Evolutionary conservation across 2,329 filamentous ascomycete genomes (phyloP), one percentile per base, ranked within the genome.

Genomic region (Metarhizium robertsii): DNA sequence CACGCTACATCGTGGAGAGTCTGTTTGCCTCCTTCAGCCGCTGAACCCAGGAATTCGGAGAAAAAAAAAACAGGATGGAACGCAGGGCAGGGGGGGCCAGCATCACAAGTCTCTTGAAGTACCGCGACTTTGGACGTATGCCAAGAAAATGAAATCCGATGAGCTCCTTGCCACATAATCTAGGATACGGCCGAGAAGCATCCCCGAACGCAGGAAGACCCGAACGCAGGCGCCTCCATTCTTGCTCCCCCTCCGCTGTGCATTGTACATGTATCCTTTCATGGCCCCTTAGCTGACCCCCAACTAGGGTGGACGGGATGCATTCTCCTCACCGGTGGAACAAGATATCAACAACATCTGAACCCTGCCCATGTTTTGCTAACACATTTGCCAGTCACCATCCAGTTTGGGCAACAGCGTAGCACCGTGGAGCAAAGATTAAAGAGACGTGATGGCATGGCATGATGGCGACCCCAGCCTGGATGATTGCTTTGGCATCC

Each of bases 61-160:
- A 30, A 20, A 20, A 45, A 45, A 54, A 11, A 16, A 20, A n/a
- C 18, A 32, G 16, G 32, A 42, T 48, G 51, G 36, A 49, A 46
- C 32, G 13, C 48, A 50, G 38, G 18, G 42, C 14, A 25, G 20
- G 45, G 45, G 25, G 45, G 20, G 6, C 10, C 25, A 13, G 45
- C 45, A 30, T 20, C 6, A 18, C 14, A 53, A 57, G 56, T 57
- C 45, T 13, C 38, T 36, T 16, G 4, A 57, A 55, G 56, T 55
- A 57, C 53, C 49, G 14, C 53, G 53, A 57, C 56, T 52, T 55
- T 32, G 25, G 14, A 32, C 36, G n/a, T 50, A 30, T 42, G 53
- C 53, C 45, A 57, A 56, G 55, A 48, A 52, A 54, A 46, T 54
- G 55, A 54, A 40, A 43, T 34, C 40, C 42, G 42, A 52, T 51